phyloP scores from a whole-genome alignment of 78 protist species.

The Neovahlkampfia damariscottae region DNA sequence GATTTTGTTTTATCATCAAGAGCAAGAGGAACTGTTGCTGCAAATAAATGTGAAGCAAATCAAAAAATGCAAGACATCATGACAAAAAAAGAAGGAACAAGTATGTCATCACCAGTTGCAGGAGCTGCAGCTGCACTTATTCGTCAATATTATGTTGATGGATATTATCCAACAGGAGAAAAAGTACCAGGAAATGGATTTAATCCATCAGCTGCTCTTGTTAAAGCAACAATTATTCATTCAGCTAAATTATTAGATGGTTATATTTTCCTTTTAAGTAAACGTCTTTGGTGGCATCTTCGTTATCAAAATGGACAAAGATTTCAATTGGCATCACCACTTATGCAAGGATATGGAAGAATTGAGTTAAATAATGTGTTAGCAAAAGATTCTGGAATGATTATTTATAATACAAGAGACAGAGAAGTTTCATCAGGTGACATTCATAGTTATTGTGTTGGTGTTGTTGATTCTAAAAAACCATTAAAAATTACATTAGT shows the following conservation, averaged over 20 bases:
- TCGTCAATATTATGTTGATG: slow-evolving; percentile 17
- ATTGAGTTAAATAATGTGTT: background rate
- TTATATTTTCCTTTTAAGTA: background rate
- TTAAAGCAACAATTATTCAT: slow-evolving; percentile 22
- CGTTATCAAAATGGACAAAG: background rate
- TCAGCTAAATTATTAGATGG: background rate
- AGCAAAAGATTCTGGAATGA: background rate
- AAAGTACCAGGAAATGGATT: background rate
- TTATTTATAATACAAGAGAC: background rate
- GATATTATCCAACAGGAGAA: background rate
- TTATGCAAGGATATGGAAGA: background rate
- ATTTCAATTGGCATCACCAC: background rate
- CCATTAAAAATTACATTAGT: background rate
- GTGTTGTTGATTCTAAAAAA: background rate
- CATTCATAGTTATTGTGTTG: background rate
- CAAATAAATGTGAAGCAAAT: background rate
- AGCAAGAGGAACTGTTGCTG: background rate
- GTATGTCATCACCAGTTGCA: slow-evolving; percentile 33
- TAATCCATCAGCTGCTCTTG: slow-evolving; percentile 24
- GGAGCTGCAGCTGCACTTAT: slow-evolving; percentile 24
- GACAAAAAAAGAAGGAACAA: slow-evolving; percentile 8
- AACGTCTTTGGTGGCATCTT: background rate
- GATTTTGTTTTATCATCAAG: background rate
- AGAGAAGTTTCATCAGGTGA: background rate
- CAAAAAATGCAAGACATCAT: background rate